phyloP scores from a whole-genome alignment of 305 asterid species.

The Plantago coronopus region DNA sequence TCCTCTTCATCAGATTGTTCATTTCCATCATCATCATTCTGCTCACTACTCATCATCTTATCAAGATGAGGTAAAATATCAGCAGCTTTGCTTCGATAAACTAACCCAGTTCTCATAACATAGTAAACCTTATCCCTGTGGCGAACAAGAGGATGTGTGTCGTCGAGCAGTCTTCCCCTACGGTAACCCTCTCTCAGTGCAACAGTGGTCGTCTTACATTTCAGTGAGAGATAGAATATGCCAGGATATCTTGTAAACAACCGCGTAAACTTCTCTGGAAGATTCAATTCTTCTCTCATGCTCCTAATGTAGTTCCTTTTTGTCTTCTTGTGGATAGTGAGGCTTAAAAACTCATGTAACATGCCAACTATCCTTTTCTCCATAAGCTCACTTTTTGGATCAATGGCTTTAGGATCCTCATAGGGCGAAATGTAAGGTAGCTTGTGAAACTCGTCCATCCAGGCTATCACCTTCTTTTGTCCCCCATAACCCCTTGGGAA shows the following conservation, averaged over 20 bases:
- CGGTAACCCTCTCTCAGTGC: slow-evolving; percentile 83
- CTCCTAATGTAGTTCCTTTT: slow-evolving; percentile 84
- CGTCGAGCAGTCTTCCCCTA: slow-evolving; percentile 59
- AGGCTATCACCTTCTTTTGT: slow-evolving; percentile 82
- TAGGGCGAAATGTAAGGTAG: slow-evolving; percentile 92
- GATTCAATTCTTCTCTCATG: slow-evolving; percentile 73
- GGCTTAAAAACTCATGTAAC: slow-evolving; percentile 70
- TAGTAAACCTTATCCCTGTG: slow-evolving; percentile 65
- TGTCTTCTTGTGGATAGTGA: slow-evolving; percentile 86
- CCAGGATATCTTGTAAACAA: slow-evolving; percentile 92
- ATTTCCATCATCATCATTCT: slow-evolving; percentile 23
- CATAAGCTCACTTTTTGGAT: slow-evolving; percentile 83
- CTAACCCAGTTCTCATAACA: slow-evolving; percentile 79
- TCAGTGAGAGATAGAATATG: slow-evolving; percentile 73
- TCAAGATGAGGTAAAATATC: slow-evolving; percentile 52
- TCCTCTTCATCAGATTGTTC: slow-evolving; percentile 56
- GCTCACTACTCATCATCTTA: slow-evolving; percentile 34
- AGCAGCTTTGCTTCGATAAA: slow-evolving; percentile 60
- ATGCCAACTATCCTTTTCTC: slow-evolving; percentile 95
- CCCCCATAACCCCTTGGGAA: slow-evolving; percentile 94
- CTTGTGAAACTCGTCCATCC: slow-evolving; percentile 98
- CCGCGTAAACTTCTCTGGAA: slow-evolving; percentile 85
- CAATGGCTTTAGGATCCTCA: slow-evolving; percentile 73
- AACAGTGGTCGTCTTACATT: slow-evolving; percentile 90
- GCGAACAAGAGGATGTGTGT: slow-evolving; percentile 54